These are phyloP conservation scores for Isabelozyma rhagii DNA, from an alignment of 805 yeast species.

Conservation along the genomic window DNA sequence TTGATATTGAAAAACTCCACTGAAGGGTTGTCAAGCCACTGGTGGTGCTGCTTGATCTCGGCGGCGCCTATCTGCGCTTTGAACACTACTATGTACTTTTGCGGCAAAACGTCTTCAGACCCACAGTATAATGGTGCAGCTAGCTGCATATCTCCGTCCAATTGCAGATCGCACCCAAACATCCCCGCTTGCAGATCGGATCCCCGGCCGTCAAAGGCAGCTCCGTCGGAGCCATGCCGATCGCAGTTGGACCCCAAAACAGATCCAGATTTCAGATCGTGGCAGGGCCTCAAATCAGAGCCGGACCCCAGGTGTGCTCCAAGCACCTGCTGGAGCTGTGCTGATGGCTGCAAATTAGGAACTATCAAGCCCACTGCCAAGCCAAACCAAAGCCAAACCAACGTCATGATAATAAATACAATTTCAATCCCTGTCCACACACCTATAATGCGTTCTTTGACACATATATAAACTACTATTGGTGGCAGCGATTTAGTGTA, in stretches of 20 bases:
- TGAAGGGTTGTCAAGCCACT: not conserved
- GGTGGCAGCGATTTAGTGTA: too few relatives aligned
- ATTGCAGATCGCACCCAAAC: too few relatives aligned
- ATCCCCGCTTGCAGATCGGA: too few relatives aligned
- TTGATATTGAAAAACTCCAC: not conserved
- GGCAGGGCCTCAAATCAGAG: too few relatives aligned
- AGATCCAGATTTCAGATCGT: too few relatives aligned
- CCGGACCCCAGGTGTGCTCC: too few relatives aligned
- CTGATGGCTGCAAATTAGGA: not conserved
- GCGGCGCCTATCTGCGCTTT: not conserved
- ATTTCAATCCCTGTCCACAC: too few relatives aligned
- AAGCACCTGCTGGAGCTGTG: not conserved
- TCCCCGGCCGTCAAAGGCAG: too few relatives aligned
- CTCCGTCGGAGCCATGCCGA: too few relatives aligned
- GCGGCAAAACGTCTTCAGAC: not conserved
- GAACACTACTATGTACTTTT: conserved; percentile 1
- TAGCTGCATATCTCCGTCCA: not conserved
- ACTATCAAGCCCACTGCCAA: not conserved
- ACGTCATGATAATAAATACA: not conserved
- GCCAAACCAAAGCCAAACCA: not conserved
- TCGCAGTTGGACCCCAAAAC: too few relatives aligned
- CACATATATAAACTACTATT: too few relatives aligned
- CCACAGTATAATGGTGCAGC: not conserved
- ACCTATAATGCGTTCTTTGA: too few relatives aligned
- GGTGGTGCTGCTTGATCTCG: not conserved